Conservation (phyloP, 176 grass and related monocot species). For the Rhynchospora tenuis region DNA sequence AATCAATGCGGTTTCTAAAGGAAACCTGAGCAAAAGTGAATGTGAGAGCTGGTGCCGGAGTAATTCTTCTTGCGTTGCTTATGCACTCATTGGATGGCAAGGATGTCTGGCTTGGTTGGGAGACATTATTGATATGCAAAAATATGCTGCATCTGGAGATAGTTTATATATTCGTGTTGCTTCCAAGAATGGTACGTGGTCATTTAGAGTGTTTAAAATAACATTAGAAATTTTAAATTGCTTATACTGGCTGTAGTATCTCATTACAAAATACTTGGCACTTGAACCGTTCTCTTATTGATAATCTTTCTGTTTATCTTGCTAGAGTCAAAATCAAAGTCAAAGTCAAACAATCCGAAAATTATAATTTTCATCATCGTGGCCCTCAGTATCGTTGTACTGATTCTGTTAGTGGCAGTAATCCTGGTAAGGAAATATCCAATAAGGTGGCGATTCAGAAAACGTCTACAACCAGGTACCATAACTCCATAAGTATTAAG, state of each 20-base stretch:
- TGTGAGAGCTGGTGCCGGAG: neutral
- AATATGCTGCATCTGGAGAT: neutral
- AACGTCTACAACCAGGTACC: neutral
- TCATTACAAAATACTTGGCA: too few relatives aligned
- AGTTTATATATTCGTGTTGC: constrained; percentile 13
- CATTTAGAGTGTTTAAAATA: neutral
- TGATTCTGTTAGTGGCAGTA: neutral
- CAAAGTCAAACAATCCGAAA: neutral
- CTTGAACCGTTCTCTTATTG: neutral
- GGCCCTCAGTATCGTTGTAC: neutral
- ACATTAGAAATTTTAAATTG: too few relatives aligned
- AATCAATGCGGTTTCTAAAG: neutral
- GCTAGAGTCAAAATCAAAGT: neutral
- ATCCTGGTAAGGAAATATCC: neutral
- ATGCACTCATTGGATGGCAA: constrained; percentile 1
- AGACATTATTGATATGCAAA: constrained; percentile 1
- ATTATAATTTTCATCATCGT: neutral
- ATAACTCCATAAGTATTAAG: too few relatives aligned
- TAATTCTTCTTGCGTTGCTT: constrained; percentile 4
- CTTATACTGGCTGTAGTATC: too few relatives aligned
- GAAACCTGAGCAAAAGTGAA: neutral
- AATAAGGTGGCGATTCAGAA: neutral
- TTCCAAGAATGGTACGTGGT: neutral
- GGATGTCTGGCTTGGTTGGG: constrained; percentile 8
- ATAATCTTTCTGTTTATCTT: neutral